These are phyloP conservation scores for Funneliformis mosseae DNA, from an alignment of 192 early-diverging fungal genomes.

Conservation along the genomic window DNA sequence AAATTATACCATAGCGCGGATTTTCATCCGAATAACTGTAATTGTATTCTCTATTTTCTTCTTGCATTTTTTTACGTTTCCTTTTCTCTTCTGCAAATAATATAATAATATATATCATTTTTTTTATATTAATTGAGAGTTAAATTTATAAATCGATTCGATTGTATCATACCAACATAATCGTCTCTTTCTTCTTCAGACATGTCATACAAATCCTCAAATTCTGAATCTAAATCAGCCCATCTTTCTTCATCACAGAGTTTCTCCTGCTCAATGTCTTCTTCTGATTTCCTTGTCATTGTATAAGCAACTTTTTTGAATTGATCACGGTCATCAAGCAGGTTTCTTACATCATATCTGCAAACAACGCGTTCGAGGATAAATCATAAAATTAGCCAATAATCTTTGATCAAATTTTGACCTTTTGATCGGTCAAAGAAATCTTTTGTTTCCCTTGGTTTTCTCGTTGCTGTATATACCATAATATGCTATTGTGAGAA, in stretches of 20 bases:
- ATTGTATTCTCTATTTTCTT: conserved; percentile 30
- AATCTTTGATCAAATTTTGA: neutral
- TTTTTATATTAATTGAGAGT: neutral
- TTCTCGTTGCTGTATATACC: neutral
- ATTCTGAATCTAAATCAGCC: conserved; percentile 62
- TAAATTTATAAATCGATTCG: neutral
- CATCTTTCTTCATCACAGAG: conserved; percentile 56
- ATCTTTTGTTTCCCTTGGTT: neutral
- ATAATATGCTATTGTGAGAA: neutral
- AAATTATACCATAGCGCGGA: conserved; percentile 4
- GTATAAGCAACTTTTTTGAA: conserved; percentile 22
- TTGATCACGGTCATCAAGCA: conserved; percentile 50
- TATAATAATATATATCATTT: neutral
- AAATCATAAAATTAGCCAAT: neutral
- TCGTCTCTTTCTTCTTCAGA: conserved; percentile 55
- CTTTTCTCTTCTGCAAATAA: conserved; percentile 34
- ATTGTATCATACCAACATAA: conserved; percentile 47
- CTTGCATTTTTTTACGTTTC: conserved; percentile 37
- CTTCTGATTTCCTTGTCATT: conserved; percentile 18
- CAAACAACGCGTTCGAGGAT: neutral
- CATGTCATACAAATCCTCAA: conserved; percentile 56
- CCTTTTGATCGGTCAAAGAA: neutral
- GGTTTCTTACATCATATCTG: conserved; percentile 68
- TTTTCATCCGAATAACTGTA: conserved; percentile 37
- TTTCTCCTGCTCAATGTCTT: conserved; percentile 39